phyloP scores from a whole-genome alignment of 495 filamentous ascomycete genomes.

The Penicillium arizonense region DNA sequence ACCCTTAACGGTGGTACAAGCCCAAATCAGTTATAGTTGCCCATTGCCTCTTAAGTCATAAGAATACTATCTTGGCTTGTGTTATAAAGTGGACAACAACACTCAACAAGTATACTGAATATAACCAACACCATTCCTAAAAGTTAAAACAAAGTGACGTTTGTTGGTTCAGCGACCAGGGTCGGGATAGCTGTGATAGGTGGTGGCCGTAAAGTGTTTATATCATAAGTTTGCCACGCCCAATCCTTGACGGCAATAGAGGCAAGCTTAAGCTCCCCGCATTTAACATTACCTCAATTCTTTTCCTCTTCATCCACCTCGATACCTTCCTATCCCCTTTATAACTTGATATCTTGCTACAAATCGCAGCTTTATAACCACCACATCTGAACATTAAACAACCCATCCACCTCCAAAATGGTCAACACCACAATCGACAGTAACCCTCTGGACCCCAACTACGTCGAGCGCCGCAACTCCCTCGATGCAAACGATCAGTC shows the following conservation, averaged over 20 bases:
- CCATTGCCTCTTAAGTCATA: too few species aligned
- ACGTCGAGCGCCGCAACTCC: conserved; percentile 11
- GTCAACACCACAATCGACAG: conserved; percentile 14
- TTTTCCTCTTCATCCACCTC: neutral
- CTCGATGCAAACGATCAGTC: conserved; percentile 2
- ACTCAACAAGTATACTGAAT: too few species aligned
- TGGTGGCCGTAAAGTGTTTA: conserved; percentile 14
- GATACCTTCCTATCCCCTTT: too few species aligned
- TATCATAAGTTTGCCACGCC: conserved; percentile 26
- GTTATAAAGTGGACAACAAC: too few species aligned
- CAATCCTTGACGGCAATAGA: neutral
- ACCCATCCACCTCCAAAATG: conserved; percentile 11
- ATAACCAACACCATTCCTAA: too few species aligned
- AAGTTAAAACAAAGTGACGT: neutral
- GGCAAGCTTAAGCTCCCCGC: conserved; percentile 16
- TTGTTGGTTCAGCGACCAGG: neutral
- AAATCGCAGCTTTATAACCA: neutral
- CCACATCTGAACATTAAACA: neutral
- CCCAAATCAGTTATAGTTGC: too few species aligned
- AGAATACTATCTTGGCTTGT: too few species aligned
- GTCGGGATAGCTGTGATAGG: neutral
- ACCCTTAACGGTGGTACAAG: too few species aligned
- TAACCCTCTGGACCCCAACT: conserved; percentile 21
- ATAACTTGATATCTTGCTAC: too few species aligned
- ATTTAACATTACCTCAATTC: neutral